Evolutionary conservation across 208 protist species (phyloP).

Genomic region (Acanthamoeba culbertsoni): DNA sequence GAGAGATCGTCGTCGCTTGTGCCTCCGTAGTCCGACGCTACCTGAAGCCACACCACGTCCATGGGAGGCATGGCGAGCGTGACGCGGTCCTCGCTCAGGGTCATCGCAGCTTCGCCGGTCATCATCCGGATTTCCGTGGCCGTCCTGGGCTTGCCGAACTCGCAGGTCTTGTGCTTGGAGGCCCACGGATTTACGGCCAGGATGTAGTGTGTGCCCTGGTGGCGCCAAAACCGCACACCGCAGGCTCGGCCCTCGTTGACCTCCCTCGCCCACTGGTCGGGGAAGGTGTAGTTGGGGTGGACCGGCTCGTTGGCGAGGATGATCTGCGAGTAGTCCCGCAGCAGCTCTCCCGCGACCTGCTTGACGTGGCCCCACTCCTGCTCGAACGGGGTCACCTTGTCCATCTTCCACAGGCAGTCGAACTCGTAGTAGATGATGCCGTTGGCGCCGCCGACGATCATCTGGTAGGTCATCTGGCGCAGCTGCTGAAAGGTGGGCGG

Average conservation of each 20-base stretch:
- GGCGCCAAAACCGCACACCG: neutral
- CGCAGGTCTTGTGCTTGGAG: neutral
- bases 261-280: neutral
- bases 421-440: neutral
- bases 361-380: neutral
- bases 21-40: neutral
- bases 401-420: neutral
- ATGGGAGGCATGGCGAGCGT: neutral
- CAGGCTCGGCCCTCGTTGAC: neutral
- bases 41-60: neutral
- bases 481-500: neutral
- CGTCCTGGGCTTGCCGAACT: neutral
- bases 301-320: neutral
- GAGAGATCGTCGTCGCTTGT: neutral
- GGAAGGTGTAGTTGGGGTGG: conserved; percentile 1
- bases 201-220: neutral
- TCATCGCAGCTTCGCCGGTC: neutral
- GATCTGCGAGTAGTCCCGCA: neutral
- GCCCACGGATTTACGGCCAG: neutral
- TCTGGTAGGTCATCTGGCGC: neutral
- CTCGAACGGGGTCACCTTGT: neutral
- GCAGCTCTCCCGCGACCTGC: neutral
- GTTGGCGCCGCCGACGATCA: neutral
- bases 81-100: neutral
- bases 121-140: neutral